Percentiles rank a stretch among this genome's conserved stretches.
Conservation (phyloP, 2,329 filamentous ascomycete genomes). For the Cyanodermella asteris region DNA sequence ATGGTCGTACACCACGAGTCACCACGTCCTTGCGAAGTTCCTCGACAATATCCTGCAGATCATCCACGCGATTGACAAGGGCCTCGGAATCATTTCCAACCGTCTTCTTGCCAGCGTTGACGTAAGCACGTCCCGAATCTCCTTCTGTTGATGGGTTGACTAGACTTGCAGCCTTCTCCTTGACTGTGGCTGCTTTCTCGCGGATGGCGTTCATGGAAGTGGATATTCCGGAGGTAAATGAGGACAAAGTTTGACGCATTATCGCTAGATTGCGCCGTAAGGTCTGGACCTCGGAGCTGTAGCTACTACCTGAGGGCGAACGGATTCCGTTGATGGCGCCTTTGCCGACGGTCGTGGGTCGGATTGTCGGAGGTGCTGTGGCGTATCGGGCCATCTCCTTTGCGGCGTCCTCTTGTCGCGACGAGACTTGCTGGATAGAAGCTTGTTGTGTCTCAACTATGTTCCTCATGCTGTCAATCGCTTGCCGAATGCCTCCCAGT, state of each 20-base stretch:
- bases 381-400: constrained; percentile 59
- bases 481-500: constrained; percentile 52
- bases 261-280: constrained; percentile 77
- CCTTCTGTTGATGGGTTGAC: constrained; percentile 50
- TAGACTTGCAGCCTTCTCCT: constrained; percentile 49
- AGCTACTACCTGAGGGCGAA: constrained; percentile 18
- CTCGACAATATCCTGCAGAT: constrained; percentile 91
- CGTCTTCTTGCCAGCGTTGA: constrained; percentile 67
- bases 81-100: constrained; percentile 73
- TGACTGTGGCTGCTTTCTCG: constrained; percentile 61
- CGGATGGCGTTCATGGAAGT: constrained; percentile 69
- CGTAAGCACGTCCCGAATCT: constrained; percentile 64
- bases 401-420: constrained; percentile 71
- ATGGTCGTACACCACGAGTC: constrained; percentile 67
- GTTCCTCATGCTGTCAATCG: constrained; percentile 71
- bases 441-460: constrained; percentile 65
- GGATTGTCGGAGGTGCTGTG: constrained; percentile 21
- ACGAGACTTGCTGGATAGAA: constrained; percentile 67
- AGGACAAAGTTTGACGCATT: constrained; percentile 78
- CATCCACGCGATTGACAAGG: constrained; percentile 79
- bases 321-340: constrained; percentile 13
- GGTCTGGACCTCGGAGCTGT: constrained; percentile 57
- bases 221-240: constrained; percentile 72
- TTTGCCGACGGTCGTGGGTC: constrained; percentile 11
- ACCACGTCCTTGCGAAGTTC: constrained; percentile 96